phyloP scores from a whole-genome alignment of 805 yeast genomes.

The Zygosaccharomyces rouxii region DNA sequence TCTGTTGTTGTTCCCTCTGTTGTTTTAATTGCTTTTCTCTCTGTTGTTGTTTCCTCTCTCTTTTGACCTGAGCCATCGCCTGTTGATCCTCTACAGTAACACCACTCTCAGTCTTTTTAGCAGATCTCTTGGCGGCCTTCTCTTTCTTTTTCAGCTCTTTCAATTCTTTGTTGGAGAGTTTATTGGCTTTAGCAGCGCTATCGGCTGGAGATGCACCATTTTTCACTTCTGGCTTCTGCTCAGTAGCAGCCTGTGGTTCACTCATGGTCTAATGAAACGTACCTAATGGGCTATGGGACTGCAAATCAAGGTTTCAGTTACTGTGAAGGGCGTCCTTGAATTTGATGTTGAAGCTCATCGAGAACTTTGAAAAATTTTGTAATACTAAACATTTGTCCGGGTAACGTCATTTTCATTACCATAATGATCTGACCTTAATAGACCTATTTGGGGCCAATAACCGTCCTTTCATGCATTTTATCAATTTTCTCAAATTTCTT shows the following conservation, averaged over 20 bases:
- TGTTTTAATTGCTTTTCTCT: constrained; percentile 44
- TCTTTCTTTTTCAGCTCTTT: constrained; percentile 86
- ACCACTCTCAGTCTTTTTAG: constrained; percentile 68
- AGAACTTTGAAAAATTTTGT: constrained; percentile 5
- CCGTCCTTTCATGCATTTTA: neutral
- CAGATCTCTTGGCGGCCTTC: constrained; percentile 90
- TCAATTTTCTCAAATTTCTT: neutral
- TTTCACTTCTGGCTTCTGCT: constrained; percentile 1
- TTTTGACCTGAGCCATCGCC: constrained; percentile 40
- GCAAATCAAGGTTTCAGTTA: neutral
- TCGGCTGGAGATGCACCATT: neutral
- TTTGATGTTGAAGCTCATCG: constrained; percentile 1
- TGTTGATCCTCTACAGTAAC: constrained; percentile 42
- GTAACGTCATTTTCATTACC: neutral
- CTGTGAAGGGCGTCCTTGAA: neutral
- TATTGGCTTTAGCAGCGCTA: constrained; percentile 24
- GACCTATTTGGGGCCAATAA: neutral
- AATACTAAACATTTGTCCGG: neutral
- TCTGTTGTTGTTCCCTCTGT: constrained; percentile 49
- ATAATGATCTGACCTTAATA: neutral
- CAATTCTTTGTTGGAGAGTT: constrained; percentile 69
- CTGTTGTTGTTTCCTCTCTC: constrained; percentile 40
- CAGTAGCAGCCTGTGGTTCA: constrained; percentile 4
- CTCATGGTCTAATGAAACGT: neutral
- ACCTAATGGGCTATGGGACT: neutral